phyloP scores from a whole-genome alignment of 441 rosid species.

The Raphanus hybrid region DNA sequence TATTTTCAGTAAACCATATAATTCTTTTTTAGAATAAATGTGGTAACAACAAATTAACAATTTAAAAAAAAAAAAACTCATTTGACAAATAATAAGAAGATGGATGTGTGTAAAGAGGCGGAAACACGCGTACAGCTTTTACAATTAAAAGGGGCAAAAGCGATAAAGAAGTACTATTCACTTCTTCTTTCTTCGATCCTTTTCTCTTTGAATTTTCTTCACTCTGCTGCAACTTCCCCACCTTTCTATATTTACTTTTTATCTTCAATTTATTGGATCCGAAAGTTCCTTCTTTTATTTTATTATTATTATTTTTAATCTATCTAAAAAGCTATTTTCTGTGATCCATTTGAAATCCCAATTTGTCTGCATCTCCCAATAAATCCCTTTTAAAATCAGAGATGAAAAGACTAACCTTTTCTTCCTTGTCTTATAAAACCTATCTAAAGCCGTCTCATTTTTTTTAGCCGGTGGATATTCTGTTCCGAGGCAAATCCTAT shows the following conservation, averaged over 20 bases:
- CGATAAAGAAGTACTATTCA: slow-evolving; percentile 29
- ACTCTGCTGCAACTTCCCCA: slow-evolving; percentile 32
- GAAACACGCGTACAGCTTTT: slow-evolving; percentile 26
- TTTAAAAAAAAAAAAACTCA: no score
- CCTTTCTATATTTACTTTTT: slow-evolving; percentile 36
- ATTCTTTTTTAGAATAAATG: no score
- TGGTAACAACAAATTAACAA: no score
- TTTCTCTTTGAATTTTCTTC: slow-evolving; percentile 36
- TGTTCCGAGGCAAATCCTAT: slow-evolving; percentile 29
- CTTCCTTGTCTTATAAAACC: slow-evolving; percentile 42
- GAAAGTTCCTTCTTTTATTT: slow-evolving; percentile 25
- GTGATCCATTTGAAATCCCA: slow-evolving; percentile 44
- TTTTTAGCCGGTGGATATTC: slow-evolving; percentile 40
- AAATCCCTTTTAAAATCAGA: background rate
- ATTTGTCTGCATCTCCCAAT: slow-evolving; percentile 42
- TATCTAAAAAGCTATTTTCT: slow-evolving; percentile 41
- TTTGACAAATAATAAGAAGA: no score
- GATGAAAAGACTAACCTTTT: background rate
- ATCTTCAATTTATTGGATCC: slow-evolving; percentile 35
- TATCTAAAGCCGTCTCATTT: slow-evolving; percentile 38
- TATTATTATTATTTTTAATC: background rate
- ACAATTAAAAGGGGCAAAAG: slow-evolving; percentile 26
- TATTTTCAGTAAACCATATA: no score
- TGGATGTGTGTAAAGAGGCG: slow-evolving; percentile 1
- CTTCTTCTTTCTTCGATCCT: slow-evolving; percentile 25